These are phyloP conservation scores for Chrysosporium queenslandicum DNA, from an alignment of 2,329 filamentous ascomycete species.

Conservation along the genomic window DNA sequence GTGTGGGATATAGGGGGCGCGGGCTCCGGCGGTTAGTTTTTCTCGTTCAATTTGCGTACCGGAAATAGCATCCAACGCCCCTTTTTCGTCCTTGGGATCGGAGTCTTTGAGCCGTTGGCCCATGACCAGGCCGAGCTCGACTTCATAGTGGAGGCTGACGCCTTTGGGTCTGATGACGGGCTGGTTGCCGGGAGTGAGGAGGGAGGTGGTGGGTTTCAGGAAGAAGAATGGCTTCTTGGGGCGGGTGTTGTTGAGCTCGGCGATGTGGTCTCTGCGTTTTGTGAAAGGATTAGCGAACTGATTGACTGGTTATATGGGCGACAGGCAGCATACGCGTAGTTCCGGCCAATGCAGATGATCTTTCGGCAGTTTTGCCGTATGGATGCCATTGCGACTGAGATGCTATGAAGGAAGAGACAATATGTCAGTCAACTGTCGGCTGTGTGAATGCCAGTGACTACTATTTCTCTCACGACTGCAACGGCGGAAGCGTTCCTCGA, in stretches of 20 bases:
- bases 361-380: constrained; percentile 52
- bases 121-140: constrained; percentile 84
- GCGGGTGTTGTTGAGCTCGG: constrained; percentile 74
- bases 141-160: constrained; percentile 83
- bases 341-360: constrained; percentile 86
- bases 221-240: constrained; percentile 99
- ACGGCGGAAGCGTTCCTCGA: neutral
- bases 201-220: constrained; percentile 82
- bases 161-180: constrained; percentile 74
- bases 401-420: neutral
- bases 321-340: constrained; percentile 69
- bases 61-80: constrained; percentile 72
- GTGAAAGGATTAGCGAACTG: too few relatives aligned
- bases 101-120: constrained; percentile 71
- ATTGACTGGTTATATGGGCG: too few relatives aligned
- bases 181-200: constrained; percentile 67
- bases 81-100: constrained; percentile 59
- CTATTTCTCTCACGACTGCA: too few relatives aligned
- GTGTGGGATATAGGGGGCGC: neutral
- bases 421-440: too few relatives aligned
- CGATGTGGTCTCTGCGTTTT: constrained; percentile 83
- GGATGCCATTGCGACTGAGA: constrained; percentile 26
- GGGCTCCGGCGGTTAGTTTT: neutral
- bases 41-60: constrained; percentile 38
- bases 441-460: too few relatives aligned